A percentile compares a stretch with the other conserved stretches of the same genome.
Conservation (phyloP, 441 rosid species). For the Jatropha podagrica region DNA sequence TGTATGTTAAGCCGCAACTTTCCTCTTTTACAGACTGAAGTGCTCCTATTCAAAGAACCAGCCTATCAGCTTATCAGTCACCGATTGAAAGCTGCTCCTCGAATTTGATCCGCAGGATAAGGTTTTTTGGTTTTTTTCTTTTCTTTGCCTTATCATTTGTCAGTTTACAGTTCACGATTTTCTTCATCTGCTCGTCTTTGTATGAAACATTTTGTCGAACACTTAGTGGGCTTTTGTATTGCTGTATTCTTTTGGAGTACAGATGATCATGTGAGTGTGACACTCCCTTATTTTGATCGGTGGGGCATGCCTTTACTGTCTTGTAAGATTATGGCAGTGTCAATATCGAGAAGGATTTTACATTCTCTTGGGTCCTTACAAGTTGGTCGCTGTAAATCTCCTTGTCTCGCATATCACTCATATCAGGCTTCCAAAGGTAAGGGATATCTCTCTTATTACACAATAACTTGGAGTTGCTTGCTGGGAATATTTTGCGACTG, state of each 20-base stretch:
- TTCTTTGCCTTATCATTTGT: no score
- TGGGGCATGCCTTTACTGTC: no score
- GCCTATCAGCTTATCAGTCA: no score
- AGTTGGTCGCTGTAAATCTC: constrained; percentile 19
- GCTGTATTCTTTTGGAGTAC: not conserved
- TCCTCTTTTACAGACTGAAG: no score
- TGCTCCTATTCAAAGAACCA: no score
- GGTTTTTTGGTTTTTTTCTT: no score
- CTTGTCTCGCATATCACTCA: constrained; percentile 13
- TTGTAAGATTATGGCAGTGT: constrained; percentile 43
- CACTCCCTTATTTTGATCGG: not conserved
- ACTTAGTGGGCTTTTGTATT: not conserved
- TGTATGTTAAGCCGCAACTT: no score
- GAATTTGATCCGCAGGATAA: no score
- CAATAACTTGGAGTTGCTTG: constrained; percentile 8
- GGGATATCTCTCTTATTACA: constrained; percentile 11
- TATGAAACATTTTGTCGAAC: not conserved
- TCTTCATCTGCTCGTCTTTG: no score
- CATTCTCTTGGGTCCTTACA: constrained; percentile 43
- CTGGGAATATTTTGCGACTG: not conserved
- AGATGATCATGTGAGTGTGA: constrained; percentile 11
- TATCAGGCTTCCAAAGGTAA: constrained; percentile 29
- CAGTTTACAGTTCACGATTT: no score
- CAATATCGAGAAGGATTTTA: constrained; percentile 43
- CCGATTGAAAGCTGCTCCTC: no score